phyloP scores from a whole-genome alignment of 2,329 filamentous ascomycete genomes.

The Colletotrichum orchidophilum region DNA sequence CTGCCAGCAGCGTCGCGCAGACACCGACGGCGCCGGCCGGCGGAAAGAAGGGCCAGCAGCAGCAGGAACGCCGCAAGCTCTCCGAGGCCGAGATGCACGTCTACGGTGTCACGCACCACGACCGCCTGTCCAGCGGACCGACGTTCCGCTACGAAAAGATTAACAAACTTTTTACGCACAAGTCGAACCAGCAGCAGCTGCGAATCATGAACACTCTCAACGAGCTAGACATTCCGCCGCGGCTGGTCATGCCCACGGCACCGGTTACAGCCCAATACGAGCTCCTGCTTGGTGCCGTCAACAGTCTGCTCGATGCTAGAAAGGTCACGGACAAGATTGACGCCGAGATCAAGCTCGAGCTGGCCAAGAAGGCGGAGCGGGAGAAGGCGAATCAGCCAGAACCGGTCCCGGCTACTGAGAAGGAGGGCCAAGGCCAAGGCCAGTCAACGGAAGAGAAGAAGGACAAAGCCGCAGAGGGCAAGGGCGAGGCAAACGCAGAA shows the following conservation, averaged over 20 bases:
- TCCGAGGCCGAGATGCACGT: constrained; percentile 78
- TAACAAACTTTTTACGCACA: constrained; percentile 80
- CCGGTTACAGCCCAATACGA: constrained; percentile 78
- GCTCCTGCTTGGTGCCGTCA: constrained; percentile 72
- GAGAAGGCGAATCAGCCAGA: constrained; percentile 47
- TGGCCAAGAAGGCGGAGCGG: constrained; percentile 64
- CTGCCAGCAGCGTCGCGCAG: constrained; percentile 51
- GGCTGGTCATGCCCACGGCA: constrained; percentile 79
- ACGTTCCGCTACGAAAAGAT: constrained; percentile 89
- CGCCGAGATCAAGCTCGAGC: constrained; percentile 71
- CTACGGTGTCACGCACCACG: constrained; percentile 87
- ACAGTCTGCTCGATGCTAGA: constrained; percentile 74
- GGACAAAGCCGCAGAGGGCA: background rate
- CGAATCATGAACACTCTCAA: constrained; percentile 78
- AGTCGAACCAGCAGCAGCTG: constrained; percentile 78
- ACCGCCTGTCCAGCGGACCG: constrained; percentile 85
- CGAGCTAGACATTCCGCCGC: constrained; percentile 75
- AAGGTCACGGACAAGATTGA: constrained; percentile 82
- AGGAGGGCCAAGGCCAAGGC: constrained; percentile 8
- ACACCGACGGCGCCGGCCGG: constrained; percentile 49
- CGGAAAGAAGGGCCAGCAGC: constrained; percentile 61
- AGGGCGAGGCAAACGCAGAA: constrained; percentile 13
- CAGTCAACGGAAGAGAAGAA: constrained; percentile 9
- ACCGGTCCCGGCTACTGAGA: constrained; percentile 11
- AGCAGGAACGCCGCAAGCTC: constrained; percentile 73